Evolutionary conservation across 1,284 basidiomycete species (phyloP).

Genomic region (Rhodotorula sp.): DNA sequence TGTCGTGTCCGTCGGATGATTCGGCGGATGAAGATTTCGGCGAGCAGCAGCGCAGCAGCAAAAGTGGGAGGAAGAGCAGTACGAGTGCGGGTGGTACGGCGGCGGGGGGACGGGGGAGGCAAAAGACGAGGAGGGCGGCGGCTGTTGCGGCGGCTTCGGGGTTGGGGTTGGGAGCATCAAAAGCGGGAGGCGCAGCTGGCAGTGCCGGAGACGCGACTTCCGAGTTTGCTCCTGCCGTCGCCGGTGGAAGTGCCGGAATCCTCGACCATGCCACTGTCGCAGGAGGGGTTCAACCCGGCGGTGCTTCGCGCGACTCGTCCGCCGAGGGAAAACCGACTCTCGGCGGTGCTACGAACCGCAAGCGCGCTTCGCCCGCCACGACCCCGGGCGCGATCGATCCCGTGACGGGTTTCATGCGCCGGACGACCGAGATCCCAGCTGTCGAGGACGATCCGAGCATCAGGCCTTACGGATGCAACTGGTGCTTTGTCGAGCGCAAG

Average conservation of each 20-base stretch:
- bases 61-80: not conserved
- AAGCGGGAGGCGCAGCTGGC: not conserved
- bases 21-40: constrained; percentile 9
- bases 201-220: not conserved
- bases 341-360: constrained; percentile 1
- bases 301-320: not conserved
- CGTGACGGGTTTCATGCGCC: constrained; percentile 5
- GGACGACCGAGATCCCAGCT: constrained; percentile 37
- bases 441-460: constrained; percentile 39
- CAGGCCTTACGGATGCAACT: constrained; percentile 39
- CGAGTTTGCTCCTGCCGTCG: constrained; percentile 1
- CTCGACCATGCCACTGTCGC: not conserved
- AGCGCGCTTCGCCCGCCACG: not conserved
- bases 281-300: too few relatives aligned
- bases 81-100: not conserved
- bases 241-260: not conserved
- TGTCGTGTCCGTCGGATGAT: constrained; percentile 4
- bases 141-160: not conserved
- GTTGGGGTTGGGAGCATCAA: not conserved
- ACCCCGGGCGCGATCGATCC: constrained; percentile 8
- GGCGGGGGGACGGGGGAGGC: not conserved
- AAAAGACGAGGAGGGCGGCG: not conserved
- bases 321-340: not conserved
- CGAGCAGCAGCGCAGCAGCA: too few relatives aligned
- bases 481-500: constrained; percentile 15